phyloP scores from a whole-genome alignment of 768 basidiomycete species.

The Harrya chromipes region DNA sequence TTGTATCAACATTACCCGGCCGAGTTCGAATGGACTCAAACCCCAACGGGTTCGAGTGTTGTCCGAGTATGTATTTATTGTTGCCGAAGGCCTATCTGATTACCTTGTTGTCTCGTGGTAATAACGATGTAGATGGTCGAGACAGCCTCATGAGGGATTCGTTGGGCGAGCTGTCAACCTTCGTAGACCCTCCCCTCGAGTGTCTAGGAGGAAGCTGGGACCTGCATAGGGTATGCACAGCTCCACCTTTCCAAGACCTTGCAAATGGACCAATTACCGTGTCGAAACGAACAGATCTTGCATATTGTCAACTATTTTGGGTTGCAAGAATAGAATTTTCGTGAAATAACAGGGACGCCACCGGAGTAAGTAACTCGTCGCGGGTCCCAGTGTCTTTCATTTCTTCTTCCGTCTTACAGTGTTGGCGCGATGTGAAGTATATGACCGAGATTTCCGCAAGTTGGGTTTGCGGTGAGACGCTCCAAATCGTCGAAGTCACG shows the following conservation, averaged over 20 bases:
- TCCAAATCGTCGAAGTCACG: background rate
- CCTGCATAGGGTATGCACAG: too few species aligned
- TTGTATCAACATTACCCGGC: conserved; percentile 18
- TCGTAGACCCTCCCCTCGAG: background rate
- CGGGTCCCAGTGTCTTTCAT: too few species aligned
- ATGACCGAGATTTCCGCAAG: background rate
- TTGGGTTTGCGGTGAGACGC: background rate
- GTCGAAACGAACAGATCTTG: background rate
- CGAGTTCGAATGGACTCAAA: conserved; percentile 27
- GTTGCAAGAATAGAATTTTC: too few species aligned
- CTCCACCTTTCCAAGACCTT: background rate
- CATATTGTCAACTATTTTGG: too few species aligned
- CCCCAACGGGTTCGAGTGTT: conserved; percentile 36
- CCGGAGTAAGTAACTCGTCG: too few species aligned
- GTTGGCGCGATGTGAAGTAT: background rate
- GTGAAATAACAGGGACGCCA: too few species aligned
- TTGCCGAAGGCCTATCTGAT: background rate
- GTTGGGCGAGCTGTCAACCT: background rate
- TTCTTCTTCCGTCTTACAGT: too few species aligned
- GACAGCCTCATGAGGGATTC: background rate
- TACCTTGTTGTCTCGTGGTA: background rate
- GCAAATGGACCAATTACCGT: background rate
- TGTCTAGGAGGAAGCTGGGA: too few species aligned
- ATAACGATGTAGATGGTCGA: background rate
- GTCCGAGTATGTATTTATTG: conserved; percentile 3